Percentiles rank a stretch among this genome's conserved stretches.
Evolutionary conservation across 1,139 yeast genomes (phyloP).

Genomic region (Protomyces gravidus): DNA sequence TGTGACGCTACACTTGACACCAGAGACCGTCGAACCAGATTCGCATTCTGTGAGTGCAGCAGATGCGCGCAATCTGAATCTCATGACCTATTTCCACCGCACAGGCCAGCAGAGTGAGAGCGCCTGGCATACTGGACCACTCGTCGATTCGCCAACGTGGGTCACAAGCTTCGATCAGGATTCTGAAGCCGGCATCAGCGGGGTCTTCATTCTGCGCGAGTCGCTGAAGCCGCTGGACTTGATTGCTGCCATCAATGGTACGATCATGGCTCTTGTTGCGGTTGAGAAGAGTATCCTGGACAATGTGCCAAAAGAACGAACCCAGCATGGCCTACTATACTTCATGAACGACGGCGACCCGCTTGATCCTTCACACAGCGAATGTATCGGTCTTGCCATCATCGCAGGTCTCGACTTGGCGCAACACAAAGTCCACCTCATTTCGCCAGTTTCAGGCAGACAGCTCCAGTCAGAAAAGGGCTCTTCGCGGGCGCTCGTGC

Average conservation of each 20-base stretch:
- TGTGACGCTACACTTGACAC: background rate
- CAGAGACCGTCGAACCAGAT: background rate
- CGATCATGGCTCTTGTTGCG: conserved; percentile 31
- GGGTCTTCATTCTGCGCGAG: conserved; percentile 9
- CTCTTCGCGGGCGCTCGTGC: conserved; percentile 2
- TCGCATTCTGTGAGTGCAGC: conserved; percentile 36
- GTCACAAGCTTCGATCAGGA: conserved; percentile 1
- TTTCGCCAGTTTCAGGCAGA: conserved; percentile 23
- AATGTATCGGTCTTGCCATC: conserved; percentile 26
- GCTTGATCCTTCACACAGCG: conserved; percentile 17
- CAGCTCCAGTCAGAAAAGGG: background rate
- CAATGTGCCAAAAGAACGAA: background rate
- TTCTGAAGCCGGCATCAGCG: conserved; percentile 20
- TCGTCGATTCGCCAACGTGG: conserved; percentile 1
- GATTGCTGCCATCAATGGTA: conserved; percentile 33
- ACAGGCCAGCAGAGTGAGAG: too few species aligned
- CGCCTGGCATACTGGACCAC: conserved; percentile 24
- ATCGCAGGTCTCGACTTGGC: conserved; percentile 24
- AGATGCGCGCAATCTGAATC: conserved; percentile 40
- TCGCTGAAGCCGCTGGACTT: conserved; percentile 27
- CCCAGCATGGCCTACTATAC: conserved; percentile 1
- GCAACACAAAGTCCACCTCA: conserved; percentile 12
- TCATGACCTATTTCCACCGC: conserved; percentile 40
- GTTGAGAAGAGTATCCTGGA: conserved; percentile 1
- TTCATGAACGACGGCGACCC: conserved; percentile 3